Evolutionary conservation across 2,329 filamentous ascomycete species (phyloP).

Genomic region (Ustilaginoidea virens): DNA sequence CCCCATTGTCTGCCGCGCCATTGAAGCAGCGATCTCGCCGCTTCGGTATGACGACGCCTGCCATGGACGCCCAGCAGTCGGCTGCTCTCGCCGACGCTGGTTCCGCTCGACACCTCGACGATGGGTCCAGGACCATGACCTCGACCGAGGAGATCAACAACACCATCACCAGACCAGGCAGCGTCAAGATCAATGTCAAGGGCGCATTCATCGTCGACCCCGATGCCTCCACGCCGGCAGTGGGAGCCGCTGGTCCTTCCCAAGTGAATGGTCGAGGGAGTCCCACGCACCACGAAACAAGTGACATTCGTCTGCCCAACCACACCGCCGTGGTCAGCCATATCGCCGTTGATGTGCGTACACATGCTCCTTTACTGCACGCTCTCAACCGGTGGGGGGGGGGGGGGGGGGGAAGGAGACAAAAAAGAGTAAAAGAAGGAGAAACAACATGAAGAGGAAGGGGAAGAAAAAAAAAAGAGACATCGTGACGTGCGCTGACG

Average conservation of each 20-base stretch:
- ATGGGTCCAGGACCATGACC: conserved; percentile 20
- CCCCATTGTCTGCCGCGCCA: conserved; percentile 1
- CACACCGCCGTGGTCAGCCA: conserved; percentile 93
- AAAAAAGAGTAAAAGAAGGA: too few species aligned
- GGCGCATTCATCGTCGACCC: conserved; percentile 94
- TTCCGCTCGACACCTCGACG: too few species aligned
- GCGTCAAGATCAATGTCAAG: conserved; percentile 89
- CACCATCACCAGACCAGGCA: conserved; percentile 45
- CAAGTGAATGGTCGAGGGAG: conserved; percentile 27
- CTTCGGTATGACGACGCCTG: conserved; percentile 6
- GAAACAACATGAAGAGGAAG: too few species aligned
- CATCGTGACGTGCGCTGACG: too few species aligned
- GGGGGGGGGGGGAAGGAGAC: too few species aligned
- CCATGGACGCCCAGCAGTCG: conserved; percentile 4
- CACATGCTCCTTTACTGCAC: too few species aligned
- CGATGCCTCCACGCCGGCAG: conserved; percentile 39
- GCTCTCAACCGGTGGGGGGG: too few species aligned
- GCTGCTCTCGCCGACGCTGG: conserved; percentile 1
- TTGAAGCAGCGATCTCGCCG: conserved; percentile 1
- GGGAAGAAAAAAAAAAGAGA: too few species aligned
- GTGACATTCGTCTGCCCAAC: conserved; percentile 90
- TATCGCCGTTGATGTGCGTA: conserved; percentile 81
- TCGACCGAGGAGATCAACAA: conserved; percentile 41
- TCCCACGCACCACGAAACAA: conserved; percentile 51
- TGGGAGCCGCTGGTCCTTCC: conserved; percentile 11